Evolutionary conservation across 108 stramenopile genomes (phyloP).

Genomic region (Asterionellopsis glacialis): DNA sequence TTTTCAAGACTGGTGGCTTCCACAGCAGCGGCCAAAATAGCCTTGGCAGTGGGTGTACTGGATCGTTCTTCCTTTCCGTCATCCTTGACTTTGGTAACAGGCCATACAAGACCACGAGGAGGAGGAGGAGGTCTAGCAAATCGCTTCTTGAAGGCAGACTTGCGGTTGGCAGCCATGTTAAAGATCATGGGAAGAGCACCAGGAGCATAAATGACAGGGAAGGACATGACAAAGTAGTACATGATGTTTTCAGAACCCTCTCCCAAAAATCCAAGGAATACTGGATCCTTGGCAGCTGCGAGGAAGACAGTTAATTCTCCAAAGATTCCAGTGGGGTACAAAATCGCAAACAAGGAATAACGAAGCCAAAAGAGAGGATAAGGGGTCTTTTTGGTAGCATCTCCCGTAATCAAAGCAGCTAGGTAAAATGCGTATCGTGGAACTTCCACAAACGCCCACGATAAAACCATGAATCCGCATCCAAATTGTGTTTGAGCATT

Average conservation of each 20-base stretch:
- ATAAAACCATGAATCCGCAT: slow-evolving; percentile 81
- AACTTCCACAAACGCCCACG: slow-evolving; percentile 89
- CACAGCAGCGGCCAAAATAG: slow-evolving; percentile 82
- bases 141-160: slow-evolving; percentile 87
- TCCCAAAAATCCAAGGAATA: slow-evolving; percentile 16
- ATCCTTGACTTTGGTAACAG: slow-evolving; percentile 34
- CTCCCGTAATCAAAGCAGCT: slow-evolving; percentile 74
- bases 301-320: slow-evolving; percentile 87
- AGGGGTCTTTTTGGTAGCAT: slow-evolving; percentile 84
- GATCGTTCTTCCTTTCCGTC: slow-evolving; percentile 77
- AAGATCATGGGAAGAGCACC: slow-evolving; percentile 90
- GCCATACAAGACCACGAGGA: slow-evolving; percentile 86
- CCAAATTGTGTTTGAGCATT: slow-evolving; percentile 82
- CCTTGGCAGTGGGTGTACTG: slow-evolving; percentile 83
- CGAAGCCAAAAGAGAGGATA: slow-evolving; percentile 95
- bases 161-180: slow-evolving; percentile 92
- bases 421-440: slow-evolving; percentile 96
- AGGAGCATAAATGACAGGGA: slow-evolving; percentile 80
- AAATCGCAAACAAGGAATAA: slow-evolving; percentile 91
- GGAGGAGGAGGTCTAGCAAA: slow-evolving; percentile 85
- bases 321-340: slow-evolving; percentile 94
- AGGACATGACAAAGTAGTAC: slow-evolving; percentile 36
- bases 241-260: slow-evolving; percentile 12
- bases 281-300: slow-evolving; percentile 49
- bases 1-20: slow-evolving; percentile 64